These are phyloP conservation scores for Rubia yunnanensis DNA, from an alignment of 257 asterid species.

Conservation along the genomic window DNA sequence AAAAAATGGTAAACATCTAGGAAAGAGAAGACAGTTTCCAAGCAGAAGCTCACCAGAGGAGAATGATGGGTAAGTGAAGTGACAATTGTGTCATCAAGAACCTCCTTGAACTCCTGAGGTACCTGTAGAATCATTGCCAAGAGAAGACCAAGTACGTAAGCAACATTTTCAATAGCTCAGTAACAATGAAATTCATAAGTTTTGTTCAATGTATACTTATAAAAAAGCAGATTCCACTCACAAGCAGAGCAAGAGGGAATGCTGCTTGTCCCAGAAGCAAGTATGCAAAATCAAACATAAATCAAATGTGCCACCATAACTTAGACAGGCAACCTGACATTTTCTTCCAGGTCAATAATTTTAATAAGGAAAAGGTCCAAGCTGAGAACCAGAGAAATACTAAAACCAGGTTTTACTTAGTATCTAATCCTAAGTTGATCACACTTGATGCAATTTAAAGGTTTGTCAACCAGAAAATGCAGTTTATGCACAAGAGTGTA, in stretches of 20 bases:
- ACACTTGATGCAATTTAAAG: neutral
- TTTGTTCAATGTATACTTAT: neutral
- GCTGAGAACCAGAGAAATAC: neutral
- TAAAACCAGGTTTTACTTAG: neutral
- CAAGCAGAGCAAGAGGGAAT: neutral
- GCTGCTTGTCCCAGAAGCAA: constrained; percentile 5
- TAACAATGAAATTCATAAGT: neutral
- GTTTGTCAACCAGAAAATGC: neutral
- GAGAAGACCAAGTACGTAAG: neutral
- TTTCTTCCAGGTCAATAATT: neutral
- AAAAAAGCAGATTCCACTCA: neutral
- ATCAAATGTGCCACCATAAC: neutral
- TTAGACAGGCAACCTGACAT: neutral
- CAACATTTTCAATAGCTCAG: neutral
- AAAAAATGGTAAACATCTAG: neutral
- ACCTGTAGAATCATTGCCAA: constrained; percentile 37
- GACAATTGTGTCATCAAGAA: constrained; percentile 86
- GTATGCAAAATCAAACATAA: neutral
- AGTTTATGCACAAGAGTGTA: neutral
- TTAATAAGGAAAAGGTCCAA: neutral
- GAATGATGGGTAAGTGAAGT: constrained; percentile 67
- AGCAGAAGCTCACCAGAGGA: constrained; percentile 52
- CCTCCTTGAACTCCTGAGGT: constrained; percentile 85
- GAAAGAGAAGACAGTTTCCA: constrained; percentile 6
- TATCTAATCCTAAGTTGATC: neutral